Evolutionary conservation across 2,329 filamentous ascomycete genomes (phyloP).

Genomic region (Fusarium foetens): DNA sequence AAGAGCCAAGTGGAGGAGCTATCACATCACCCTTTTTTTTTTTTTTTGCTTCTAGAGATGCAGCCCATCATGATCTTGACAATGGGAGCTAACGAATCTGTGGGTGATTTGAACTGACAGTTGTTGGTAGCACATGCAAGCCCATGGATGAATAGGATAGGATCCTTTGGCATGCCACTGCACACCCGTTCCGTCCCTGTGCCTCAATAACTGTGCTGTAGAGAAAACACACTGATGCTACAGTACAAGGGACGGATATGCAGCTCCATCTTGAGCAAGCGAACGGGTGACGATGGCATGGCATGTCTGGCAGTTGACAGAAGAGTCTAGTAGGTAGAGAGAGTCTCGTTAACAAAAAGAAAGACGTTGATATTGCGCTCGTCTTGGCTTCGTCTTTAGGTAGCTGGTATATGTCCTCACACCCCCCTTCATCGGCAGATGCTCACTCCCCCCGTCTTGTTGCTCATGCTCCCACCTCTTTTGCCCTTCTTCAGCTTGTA

Average conservation of each 20-base stretch:
- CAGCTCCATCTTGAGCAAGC: conserved; percentile 30
- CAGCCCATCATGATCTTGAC: conserved; percentile 17
- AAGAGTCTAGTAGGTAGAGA: background rate
- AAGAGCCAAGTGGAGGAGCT: conserved; percentile 19
- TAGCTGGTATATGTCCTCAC: background rate
- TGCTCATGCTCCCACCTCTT: conserved; percentile 19
- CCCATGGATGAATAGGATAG: conserved; percentile 1
- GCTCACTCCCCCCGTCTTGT: conserved; percentile 3
- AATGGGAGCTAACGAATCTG: conserved; percentile 1
- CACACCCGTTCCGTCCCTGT: conserved; percentile 14
- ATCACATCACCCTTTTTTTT: background rate
- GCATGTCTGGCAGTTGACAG: conserved; percentile 5
- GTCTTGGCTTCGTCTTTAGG: conserved; percentile 6
- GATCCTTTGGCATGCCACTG: conserved; percentile 23
- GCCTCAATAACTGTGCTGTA: conserved; percentile 9
- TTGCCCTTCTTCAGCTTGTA: conserved; percentile 13
- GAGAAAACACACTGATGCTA: conserved; percentile 27
- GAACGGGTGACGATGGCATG: conserved; percentile 3
- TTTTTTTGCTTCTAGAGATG: background rate
- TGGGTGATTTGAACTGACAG: conserved; percentile 23
- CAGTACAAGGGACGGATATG: conserved; percentile 21
- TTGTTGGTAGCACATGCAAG: conserved; percentile 27
- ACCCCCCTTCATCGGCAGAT: conserved; percentile 13
- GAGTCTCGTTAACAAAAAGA: background rate
- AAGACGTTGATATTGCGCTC: conserved; percentile 7